phyloP scores from a whole-genome alignment of 306 rosid species.

The Fragaria nilgerrensis region DNA sequence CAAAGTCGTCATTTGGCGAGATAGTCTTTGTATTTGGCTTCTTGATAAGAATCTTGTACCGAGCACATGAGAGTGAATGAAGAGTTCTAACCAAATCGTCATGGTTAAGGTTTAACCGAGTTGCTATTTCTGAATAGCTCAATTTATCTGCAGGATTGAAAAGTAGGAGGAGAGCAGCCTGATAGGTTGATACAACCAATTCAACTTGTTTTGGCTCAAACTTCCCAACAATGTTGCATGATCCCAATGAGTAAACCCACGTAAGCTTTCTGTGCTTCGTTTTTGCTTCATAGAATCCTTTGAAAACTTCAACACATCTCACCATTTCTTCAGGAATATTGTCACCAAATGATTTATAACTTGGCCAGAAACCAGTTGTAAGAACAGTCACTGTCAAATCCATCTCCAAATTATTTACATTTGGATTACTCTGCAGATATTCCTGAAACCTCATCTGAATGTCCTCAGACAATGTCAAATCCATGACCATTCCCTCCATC shows the following conservation, averaged over 20 bases:
- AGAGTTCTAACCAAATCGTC: constrained; percentile 46
- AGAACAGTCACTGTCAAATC: constrained; percentile 63
- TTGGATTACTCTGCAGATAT: constrained; percentile 40
- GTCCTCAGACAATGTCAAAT: constrained; percentile 52
- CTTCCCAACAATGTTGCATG: constrained; percentile 60
- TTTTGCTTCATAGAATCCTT: constrained; percentile 53
- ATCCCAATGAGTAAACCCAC: constrained; percentile 78
- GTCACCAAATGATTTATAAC: constrained; percentile 56
- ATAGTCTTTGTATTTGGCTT: constrained; percentile 52
- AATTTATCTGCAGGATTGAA: constrained; percentile 59
- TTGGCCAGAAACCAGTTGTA: constrained; percentile 72
- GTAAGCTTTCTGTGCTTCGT: constrained; percentile 62
- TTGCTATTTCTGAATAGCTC: constrained; percentile 60
- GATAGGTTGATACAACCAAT: constrained; percentile 63
- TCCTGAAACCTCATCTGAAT: constrained; percentile 54
- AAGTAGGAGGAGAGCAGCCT: constrained; percentile 66
- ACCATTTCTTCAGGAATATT: constrained; percentile 66
- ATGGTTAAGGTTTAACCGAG: constrained; percentile 54
- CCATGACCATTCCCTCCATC: constrained; percentile 79
- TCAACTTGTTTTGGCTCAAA: constrained; percentile 62
- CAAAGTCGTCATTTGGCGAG: constrained; percentile 46
- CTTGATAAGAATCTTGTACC: constrained; percentile 67
- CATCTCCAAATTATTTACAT: constrained; percentile 49
- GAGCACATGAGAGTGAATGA: constrained; percentile 66
- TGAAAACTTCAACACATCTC: constrained; percentile 64